phyloP scores from a whole-genome alignment of 768 basidiomycete genomes.

The Omphalotus guepiniiformis region DNA sequence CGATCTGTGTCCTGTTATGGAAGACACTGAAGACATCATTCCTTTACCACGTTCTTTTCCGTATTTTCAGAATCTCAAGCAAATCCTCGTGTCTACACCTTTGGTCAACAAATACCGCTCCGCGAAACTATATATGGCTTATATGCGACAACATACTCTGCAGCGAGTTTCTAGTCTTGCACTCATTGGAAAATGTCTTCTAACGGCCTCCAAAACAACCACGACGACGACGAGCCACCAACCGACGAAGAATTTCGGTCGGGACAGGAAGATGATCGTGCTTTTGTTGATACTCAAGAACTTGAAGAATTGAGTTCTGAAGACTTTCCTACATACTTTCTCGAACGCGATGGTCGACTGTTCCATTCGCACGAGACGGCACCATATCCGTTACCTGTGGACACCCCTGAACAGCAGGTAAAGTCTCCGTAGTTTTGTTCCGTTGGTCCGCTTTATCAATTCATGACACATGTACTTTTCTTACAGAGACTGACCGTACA shows the following conservation, averaged over 20 bases:
- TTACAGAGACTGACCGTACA: slow-evolving; percentile 50
- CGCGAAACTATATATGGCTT: too few species aligned
- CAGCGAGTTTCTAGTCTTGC: too few species aligned
- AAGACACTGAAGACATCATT: too few species aligned
- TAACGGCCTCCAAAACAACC: background rate
- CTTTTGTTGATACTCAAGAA: too few species aligned
- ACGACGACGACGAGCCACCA: background rate
- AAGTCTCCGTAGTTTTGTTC: slow-evolving; percentile 16
- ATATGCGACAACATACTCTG: too few species aligned
- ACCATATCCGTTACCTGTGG: slow-evolving; percentile 72
- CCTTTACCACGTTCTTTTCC: slow-evolving; percentile 5
- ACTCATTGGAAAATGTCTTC: too few species aligned
- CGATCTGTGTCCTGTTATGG: too few species aligned
- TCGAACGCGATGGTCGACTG: slow-evolving; percentile 53
- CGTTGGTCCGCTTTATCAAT: background rate
- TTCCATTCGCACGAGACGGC: slow-evolving; percentile 62
- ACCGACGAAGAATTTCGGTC: too few species aligned
- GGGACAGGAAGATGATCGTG: too few species aligned
- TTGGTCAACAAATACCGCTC: too few species aligned
- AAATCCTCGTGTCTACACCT: too few species aligned
- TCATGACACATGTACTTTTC: slow-evolving; percentile 1
- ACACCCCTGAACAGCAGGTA: slow-evolving; percentile 67
- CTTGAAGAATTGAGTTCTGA: slow-evolving; percentile 42
- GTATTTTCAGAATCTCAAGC: too few species aligned
- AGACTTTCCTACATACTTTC: slow-evolving; percentile 60